Conservation (phyloP, 176 grass and related monocot species). For the Thinopyrum elongatum region DNA sequence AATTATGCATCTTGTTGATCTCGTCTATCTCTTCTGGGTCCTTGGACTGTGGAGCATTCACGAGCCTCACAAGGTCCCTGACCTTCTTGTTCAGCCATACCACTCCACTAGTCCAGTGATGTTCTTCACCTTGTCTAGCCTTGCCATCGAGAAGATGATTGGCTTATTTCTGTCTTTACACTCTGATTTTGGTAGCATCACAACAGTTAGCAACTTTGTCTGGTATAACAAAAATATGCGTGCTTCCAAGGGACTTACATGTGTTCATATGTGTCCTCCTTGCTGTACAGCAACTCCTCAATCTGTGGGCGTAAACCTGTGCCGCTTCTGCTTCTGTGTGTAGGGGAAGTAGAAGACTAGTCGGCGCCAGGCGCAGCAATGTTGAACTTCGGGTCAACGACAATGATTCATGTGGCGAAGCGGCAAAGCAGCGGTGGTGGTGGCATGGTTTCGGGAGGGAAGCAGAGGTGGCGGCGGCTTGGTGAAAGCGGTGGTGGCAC, state of each 20-base stretch:
- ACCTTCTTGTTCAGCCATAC: too few relatives aligned
- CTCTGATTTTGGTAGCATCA: slow-evolving; percentile 46
- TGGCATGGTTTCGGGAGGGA: too few relatives aligned
- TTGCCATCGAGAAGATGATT: slow-evolving; percentile 92
- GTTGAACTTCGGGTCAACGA: slow-evolving; percentile 96
- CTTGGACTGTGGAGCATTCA: too few relatives aligned
- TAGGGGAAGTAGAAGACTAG: slow-evolving; percentile 90
- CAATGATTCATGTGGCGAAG: slow-evolving; percentile 76
- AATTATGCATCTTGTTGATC: too few relatives aligned
- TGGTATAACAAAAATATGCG: not conserved
- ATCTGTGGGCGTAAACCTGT: slow-evolving; percentile 65
- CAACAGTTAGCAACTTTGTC: slow-evolving; percentile 19
- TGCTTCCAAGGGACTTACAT: slow-evolving; percentile 48
- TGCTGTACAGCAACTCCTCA: slow-evolving; percentile 79
- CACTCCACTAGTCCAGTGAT: slow-evolving; percentile 88
- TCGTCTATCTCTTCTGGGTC: too few relatives aligned
- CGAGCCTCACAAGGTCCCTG: too few relatives aligned
- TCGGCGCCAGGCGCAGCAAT: slow-evolving; percentile 90
- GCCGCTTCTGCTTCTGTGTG: slow-evolving; percentile 80
- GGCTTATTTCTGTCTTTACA: slow-evolving; percentile 67
- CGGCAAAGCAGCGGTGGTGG: too few relatives aligned
- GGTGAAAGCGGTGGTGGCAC: too few relatives aligned
- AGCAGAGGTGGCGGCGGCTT: too few relatives aligned
- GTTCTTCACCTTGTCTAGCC: slow-evolving; percentile 96
- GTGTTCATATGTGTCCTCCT: slow-evolving; percentile 66